Base-by-base conservation (phyloP, 371 early-diverging fungal species). In the Lichtheimia hyalospora region DNA sequence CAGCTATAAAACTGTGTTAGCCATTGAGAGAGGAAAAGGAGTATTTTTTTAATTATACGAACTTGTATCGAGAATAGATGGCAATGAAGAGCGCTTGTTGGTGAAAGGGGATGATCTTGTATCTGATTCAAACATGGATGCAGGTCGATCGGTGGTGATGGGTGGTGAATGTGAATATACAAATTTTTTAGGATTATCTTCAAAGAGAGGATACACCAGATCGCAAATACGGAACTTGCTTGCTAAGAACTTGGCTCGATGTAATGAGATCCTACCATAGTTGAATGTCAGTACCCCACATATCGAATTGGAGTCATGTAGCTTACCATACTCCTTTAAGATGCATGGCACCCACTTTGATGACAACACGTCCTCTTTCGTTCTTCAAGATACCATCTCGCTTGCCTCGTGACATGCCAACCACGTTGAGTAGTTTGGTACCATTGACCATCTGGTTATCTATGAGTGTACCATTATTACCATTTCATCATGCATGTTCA, bases 311-410 rank as follows among this genome's bases (percentile, higher is more conserved):
- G 46, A 24, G 14, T n/a, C 25, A 25, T 5, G 2, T 25, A 48
- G n/a, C 74, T 66, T 71, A 77, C 91, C 91, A 91, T 43, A 91
- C 91, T 14, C 91, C 91, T 67, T 91, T 91, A 41, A 91, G 76
- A 62, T 87, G 85, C 90, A 91, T 89, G 2, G 89, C 83, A 24
- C 91, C 91, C 0, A 84, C 86, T 63, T 91, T 91, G 59, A 90
- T 84, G 8, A 91, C 91, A 14, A 80, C 76, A 50, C 91, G 74
- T 23, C 85, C 89, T 64, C 85, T 84, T 61, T 90, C 91, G 57
- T 87, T 85, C 69, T 91, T 91, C 42, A 91, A 73, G 61, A 90
- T 89, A 15, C 88, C 88, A 57, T 91, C 91, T 21, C 91, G 78
- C 70, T 89, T 89, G 58, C 91, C 91, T 16, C 91, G 84, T 42